Base-by-base conservation (phyloP, 179 eudicot genomes). In the Heliamphora pulchella region DNA sequence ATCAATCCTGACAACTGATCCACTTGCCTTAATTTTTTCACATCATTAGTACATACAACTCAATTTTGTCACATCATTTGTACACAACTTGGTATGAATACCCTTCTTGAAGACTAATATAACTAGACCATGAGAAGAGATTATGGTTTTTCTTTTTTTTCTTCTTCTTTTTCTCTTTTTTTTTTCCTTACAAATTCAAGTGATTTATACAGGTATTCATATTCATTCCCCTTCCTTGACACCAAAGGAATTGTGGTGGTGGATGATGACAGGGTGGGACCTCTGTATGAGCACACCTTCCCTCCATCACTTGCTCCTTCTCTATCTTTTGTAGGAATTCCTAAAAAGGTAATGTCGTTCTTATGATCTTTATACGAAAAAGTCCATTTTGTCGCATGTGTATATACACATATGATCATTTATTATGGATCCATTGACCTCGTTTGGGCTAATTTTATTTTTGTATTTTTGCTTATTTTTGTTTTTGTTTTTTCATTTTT, bases 181-280 rank as follows among this genome's bases (percentile, higher is more conserved):
- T 31, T 2, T 55, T 57, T 2, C 3, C 53, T 71, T 57, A n/a
- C 6, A 1, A 78, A 41, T 78, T 9, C 41, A 22, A 31, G 50
- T 67, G 70, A 65, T 14, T 0, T 20, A 39, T 87, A 83, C 86
- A 93, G 94, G 90, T 90, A 91, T 83, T 82, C 89, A 9, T 93
- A 90, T 50, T 82, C 91, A 77, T 90, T 90, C 73, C 96, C 97
- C 75, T 93, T 93, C 81, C 97, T 93, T 87, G 93, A 92, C 87
- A 93, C 93, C 82, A 90, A 92, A 86, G 97, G 96, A 77, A 89
- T 82, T 59, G 89, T 93, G 20, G 81, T 22, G 15, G 84, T 93
- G n/a, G 94, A 91, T 86, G 94, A 90, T 86, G 87, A 87, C 64
- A 86, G 96, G 65, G 97, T 93, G 81, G 97, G 94, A 58, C 97